Percentiles rank a stretch among this genome's conserved stretches.
Conservation (phyloP, 1,139 yeast genomes). For the Hansenula lynferdii region DNA sequence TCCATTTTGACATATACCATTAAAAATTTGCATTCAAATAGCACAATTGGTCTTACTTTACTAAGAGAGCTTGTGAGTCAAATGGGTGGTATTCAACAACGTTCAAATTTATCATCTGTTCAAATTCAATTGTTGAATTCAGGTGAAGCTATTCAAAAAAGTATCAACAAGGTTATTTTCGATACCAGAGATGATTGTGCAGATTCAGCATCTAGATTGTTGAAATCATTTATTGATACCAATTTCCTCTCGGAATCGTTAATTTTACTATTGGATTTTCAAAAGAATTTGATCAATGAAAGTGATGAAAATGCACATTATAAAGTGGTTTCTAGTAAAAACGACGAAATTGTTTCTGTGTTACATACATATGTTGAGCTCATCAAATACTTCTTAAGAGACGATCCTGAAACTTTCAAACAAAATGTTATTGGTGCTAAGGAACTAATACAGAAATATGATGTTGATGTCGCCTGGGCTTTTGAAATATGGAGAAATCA, state of each 20-base stretch:
- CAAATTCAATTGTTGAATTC: conserved; percentile 70
- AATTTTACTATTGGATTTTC: conserved; percentile 53
- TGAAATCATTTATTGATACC: conserved; percentile 41
- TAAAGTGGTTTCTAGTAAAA: conserved; percentile 65
- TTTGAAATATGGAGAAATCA: conserved; percentile 73
- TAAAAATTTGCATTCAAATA: conserved; percentile 60
- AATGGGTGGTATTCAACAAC: conserved; percentile 81
- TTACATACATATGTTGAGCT: conserved; percentile 61
- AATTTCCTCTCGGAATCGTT: conserved; percentile 58
- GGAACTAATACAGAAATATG: conserved; percentile 42
- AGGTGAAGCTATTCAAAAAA: conserved; percentile 51
- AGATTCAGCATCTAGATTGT: conserved; percentile 49
- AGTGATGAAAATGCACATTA: conserved; percentile 46
- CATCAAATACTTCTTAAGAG: conserved; percentile 44
- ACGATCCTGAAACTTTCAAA: conserved; percentile 30
- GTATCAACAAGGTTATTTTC: conserved; percentile 58
- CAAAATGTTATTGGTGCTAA: conserved; percentile 39
- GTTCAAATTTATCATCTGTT: conserved; percentile 54
- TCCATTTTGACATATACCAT: conserved; percentile 58
- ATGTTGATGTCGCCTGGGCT: conserved; percentile 62
- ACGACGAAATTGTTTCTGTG: conserved; percentile 67
- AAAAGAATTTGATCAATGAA: conserved; percentile 37
- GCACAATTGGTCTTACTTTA: conserved; percentile 61
- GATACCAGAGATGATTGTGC: conserved; percentile 49
- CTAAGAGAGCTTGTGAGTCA: conserved; percentile 63